Evolutionary conservation across 495 filamentous ascomycete genomes (phyloP).

Genomic region (Xanthoparmelia taractica): DNA sequence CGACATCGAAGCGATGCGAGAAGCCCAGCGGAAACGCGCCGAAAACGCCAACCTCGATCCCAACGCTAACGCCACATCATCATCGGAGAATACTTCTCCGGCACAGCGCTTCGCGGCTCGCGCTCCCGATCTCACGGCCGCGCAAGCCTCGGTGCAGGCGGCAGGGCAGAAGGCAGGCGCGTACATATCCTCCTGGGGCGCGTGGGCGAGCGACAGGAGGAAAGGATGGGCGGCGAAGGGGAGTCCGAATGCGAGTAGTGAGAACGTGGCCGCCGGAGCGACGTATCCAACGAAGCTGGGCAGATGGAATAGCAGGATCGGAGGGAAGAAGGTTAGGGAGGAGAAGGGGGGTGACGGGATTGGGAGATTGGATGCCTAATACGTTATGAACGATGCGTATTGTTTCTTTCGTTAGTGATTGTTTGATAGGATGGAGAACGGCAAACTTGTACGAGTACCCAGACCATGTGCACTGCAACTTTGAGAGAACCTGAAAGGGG

Average conservation of each 20-base stretch:
- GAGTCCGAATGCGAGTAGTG: conserved; percentile 11
- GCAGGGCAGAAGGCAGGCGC: conserved; percentile 70
- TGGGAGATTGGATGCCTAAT: conserved; percentile 27
- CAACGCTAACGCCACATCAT: conserved; percentile 11
- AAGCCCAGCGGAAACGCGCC: conserved; percentile 68
- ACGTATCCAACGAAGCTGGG: conserved; percentile 16
- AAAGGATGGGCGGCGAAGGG: conserved; percentile 53
- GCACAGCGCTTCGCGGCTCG: conserved; percentile 22
- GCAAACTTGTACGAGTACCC: too few species aligned
- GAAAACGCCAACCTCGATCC: conserved; percentile 35
- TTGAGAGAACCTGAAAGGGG: not conserved
- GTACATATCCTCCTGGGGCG: conserved; percentile 90
- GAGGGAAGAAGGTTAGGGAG: conserved; percentile 21
- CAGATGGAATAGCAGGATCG: conserved; percentile 16
- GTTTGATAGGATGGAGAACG: not conserved
- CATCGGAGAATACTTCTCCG: conserved; percentile 26
- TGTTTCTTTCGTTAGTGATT: too few species aligned
- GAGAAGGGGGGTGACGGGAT: conserved; percentile 27
- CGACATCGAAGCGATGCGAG: conserved; percentile 78
- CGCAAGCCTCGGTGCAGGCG: conserved; percentile 59
- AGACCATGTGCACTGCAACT: not conserved
- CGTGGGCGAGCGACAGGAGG: conserved; percentile 86
- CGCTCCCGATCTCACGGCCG: conserved; percentile 52
- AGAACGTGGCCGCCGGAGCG: conserved; percentile 11
- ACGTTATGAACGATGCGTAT: not conserved